These are phyloP conservation scores for Chlorella vulgaris DNA, from an alignment of 139 green algal species.

Conservation along the genomic window DNA sequence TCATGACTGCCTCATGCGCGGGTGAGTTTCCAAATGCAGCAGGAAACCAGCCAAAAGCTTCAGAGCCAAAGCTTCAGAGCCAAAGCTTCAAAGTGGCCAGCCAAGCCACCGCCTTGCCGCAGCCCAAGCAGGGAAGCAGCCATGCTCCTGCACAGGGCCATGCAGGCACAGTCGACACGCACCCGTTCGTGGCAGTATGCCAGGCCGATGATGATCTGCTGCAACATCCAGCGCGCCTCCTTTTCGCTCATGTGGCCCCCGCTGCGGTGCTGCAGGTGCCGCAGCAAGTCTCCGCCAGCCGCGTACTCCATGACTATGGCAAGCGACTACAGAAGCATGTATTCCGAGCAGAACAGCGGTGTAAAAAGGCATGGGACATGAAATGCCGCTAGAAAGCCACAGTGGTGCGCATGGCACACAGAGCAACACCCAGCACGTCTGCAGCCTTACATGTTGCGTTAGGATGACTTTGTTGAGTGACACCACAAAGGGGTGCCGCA, in stretches of 20 bases:
- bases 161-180: neutral
- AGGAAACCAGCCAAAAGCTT: too few relatives aligned
- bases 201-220: conserved; percentile 64
- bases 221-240: conserved; percentile 61
- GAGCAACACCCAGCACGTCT: neutral
- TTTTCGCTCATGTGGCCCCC: conserved; percentile 7
- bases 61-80: too few relatives aligned
- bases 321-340: conserved; percentile 35
- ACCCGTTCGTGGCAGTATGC: conserved; percentile 56
- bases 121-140: too few relatives aligned
- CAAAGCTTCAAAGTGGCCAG: too few relatives aligned
- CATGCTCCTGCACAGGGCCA: too few relatives aligned
- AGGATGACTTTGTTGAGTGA: conserved; percentile 50
- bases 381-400: too few relatives aligned
- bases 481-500: conserved; percentile 61
- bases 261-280: conserved; percentile 14
- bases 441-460: conserved; percentile 33
- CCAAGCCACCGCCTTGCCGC: too few relatives aligned
- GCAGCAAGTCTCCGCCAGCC: conserved; percentile 67
- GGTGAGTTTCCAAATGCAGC: too few relatives aligned
- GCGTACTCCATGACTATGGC: conserved; percentile 69
- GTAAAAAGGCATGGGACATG: too few relatives aligned
- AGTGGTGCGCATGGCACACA: too few relatives aligned
- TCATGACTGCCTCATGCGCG: neutral
- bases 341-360: too few relatives aligned